Base-by-base conservation (phyloP, 352 stramenopile genomes). In the Phytophthora meadii region DNA sequence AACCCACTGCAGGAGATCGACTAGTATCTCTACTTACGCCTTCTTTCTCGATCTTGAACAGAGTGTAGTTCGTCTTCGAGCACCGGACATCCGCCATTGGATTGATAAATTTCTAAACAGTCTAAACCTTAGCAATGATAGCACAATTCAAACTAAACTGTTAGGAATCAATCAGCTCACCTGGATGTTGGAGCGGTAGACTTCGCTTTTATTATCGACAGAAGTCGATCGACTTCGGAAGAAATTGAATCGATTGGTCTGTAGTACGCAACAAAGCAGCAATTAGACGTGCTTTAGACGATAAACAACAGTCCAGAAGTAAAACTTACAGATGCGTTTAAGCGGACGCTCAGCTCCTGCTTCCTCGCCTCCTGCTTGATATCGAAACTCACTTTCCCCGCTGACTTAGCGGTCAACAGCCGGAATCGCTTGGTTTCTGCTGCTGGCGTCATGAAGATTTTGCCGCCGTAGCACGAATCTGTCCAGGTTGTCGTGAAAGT, bases 41-140 rank as follows among this genome's bases (percentile, higher is more conserved):
- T 58, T 94, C 86, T 77, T 90, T 90, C 66, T 94, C 86, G 27
- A 94, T 86, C 62, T 90, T 89, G 54, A 92, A 83, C 37, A 92
- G 53, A 5, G 82, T 89, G 54, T 84, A 77, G 62, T 86, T 89
- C 37, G 82, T 82, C 61, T 81, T 87, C 5, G 78, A 65, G 47
- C 82, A 90, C 4, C 82, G 82, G 27, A 94, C 68, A 39, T 94
- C 84, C 11, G 72, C 79, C 46, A 94, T 73, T 0, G 86, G 86
- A 51, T 94, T 94, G 64, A 92, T 90, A 53, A 92, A 94, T 80
- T 92, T 94, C 75, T 94, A 36, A 12, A 14, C 11, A 36, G 30
- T 36, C 28, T 36, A 36, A 36, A 36, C 11, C 30, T 36, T 36
- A 36, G 30, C 30, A 36, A 36, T 6, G 1, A 34, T 34, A 34